Evolutionary conservation across 192 early-diverging fungal genomes (phyloP), one percentile per base, ranked within the genome.

Genomic region (Backusella westeae): DNA sequence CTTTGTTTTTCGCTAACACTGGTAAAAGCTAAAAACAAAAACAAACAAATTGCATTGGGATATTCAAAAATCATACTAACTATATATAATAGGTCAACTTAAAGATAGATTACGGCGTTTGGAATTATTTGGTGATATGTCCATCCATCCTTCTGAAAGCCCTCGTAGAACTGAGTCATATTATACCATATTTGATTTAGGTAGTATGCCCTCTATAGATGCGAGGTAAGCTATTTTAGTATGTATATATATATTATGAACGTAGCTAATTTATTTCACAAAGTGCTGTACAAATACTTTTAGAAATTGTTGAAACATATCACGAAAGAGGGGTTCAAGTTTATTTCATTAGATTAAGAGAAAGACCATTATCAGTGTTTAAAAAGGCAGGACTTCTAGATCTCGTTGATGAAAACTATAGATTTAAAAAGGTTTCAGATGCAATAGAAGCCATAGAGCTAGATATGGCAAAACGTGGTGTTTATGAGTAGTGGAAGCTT

Each of bases 1-100:
- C 93, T 2, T 81, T 99, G 44, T 98, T 94, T 80, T 99, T 99
- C 89, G 97, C 97, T 41, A 99, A 99, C 78, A 92, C 92, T 14
- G 79, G 79, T 77, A 80, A 56, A 63, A 73, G n/a, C 3, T 32
- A 63, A 59, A 73, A 26, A 46, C 4, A 32, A 19, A 36, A 49
- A 49, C 46, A 49, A 49, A 49, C 19, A 49, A 49, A 49, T 19
- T 49, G 19, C n/a, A 49, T 19, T 69, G 19, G n/a, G 10, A 7
- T 1, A 19, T 10, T 29, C 15, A 6, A n/a, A 23, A 21, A 52
- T n/a, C 29, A 56, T 69, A 52, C 23, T 38, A 63, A 66, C 34
- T 15, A 63, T 29, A 36, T 34, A n/a, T 38, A 41, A 29, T 44
- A 81, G 97, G 97, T 5, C 96, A 98, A 83, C 85, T 99, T 38